phyloP scores from a whole-genome alignment of 1,139 yeast genomes.

The Suhomyces bolitotheri region DNA sequence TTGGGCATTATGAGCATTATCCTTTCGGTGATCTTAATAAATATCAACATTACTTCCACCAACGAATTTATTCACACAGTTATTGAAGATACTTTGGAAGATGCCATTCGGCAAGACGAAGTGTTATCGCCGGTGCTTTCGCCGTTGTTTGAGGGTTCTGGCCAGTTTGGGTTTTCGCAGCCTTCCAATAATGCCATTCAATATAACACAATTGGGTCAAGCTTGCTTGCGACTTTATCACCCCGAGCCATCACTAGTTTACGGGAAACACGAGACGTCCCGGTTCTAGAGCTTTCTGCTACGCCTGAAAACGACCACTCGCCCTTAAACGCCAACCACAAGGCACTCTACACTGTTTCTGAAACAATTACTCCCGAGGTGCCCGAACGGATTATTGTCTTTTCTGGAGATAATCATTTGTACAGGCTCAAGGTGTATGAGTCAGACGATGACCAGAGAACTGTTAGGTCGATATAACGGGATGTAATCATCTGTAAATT shows the following conservation, averaged over 20 bases:
- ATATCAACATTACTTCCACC: conserved; percentile 43
- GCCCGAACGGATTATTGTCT: conserved; percentile 28
- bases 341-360: too few species aligned
- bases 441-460: conserved; percentile 2
- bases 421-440: conserved; percentile 31
- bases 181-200: too few species aligned
- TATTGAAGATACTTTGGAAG: conserved; percentile 50
- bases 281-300: too few species aligned
- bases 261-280: too few species aligned
- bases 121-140: conserved; percentile 48
- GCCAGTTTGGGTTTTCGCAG: conserved; percentile 2
- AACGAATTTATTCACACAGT: conserved; percentile 49
- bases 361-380: too few species aligned
- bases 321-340: too few species aligned
- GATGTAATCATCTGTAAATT: too few species aligned
- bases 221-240: too few species aligned
- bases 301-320: too few species aligned
- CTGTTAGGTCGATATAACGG: too few species aligned
- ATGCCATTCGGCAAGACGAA: conserved; percentile 49
- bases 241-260: too few species aligned
- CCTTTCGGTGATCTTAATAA: conserved; percentile 48
- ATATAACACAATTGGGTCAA: too few species aligned
- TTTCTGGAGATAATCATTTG: conserved; percentile 45
- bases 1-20: conserved; percentile 50
- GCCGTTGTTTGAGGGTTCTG: conserved; percentile 31